A percentile compares a stretch with the other conserved stretches of the same genome.
Conservation (phyloP, 2,329 filamentous ascomycete species). For the Coniochaeta sp. region DNA sequence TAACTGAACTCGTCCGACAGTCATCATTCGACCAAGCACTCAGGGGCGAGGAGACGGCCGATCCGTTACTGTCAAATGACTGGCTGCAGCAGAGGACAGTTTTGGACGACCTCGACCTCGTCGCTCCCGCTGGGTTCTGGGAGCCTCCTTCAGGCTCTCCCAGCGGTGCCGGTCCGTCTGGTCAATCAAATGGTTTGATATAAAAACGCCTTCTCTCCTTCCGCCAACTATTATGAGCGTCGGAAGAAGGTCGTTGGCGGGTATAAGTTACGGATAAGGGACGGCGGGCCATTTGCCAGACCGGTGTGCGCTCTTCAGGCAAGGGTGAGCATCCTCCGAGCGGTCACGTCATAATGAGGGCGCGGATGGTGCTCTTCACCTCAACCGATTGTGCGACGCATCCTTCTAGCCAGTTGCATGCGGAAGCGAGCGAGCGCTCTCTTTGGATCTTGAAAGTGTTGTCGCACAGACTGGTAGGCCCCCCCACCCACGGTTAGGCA, state of each 20-base stretch:
- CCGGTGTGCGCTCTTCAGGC: not conserved
- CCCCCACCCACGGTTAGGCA: too few relatives aligned
- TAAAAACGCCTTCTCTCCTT: not conserved
- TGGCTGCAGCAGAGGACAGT: slow-evolving; percentile 12
- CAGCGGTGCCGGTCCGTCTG: not conserved
- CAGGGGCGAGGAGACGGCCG: slow-evolving; percentile 1
- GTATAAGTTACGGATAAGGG: not conserved
- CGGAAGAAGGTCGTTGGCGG: not conserved
- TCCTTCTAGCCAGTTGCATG: not conserved
- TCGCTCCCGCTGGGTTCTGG: slow-evolving; percentile 10
- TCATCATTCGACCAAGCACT: slow-evolving; percentile 8
- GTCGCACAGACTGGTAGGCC: too few relatives aligned
- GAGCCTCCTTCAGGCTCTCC: not conserved
- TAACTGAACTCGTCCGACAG: not conserved
- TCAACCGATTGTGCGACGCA: not conserved
- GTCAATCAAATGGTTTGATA: not conserved
- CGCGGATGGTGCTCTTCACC: not conserved
- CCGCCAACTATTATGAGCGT: not conserved
- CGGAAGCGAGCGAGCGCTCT: not conserved
- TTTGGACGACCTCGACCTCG: slow-evolving; percentile 10
- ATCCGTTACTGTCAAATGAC: slow-evolving; percentile 7
- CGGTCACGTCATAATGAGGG: not conserved
- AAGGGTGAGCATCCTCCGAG: not conserved
- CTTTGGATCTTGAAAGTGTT: not conserved
- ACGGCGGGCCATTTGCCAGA: not conserved